Evolutionary conservation across 129 eudicot genomes (phyloP), one percentile per base, ranked within the genome.

Genomic region (Tagetes patula): DNA sequence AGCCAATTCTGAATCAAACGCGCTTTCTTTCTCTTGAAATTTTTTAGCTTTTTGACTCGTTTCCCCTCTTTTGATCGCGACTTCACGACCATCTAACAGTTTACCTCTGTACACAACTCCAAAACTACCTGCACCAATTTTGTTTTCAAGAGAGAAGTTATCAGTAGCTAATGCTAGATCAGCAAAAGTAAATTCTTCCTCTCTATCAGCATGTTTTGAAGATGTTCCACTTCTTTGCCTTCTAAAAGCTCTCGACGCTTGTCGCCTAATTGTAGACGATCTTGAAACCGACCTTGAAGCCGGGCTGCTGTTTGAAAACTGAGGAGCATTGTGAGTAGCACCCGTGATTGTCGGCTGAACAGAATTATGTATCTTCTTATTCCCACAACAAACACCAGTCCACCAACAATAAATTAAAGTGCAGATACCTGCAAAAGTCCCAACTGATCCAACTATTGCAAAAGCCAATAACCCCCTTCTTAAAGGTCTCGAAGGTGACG

Each of bases 181-280:
- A 3, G 88, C 74, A 63, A 95, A 90, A 12, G 81, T 50, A 59
- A 88, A 95, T 63, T 95, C 99, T 79, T 95, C 99, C 0, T 93
- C 97, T 61, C 89, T 74, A 33, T 95, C 99, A 20, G 97, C 77
- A 8, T 86, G 87, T 60, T 88, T 90, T 2, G 94, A 87, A 1
- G 99, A 95, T 9, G 99, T 85, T 46, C 99, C 98, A 74, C 98
- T 92, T 82, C 98, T 87, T 81, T 89, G 96, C 2, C 98, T 83
- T 84, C 98, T 77, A 79, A 90, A 87, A 50, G 74, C 85, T 67
- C 88, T 75, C 6, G 97, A 91, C 0, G 85, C 89, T 49, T 91
- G 91, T 20, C 97, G 84, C 55, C 95, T 77, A 31, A 95, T 78
- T 20, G 99, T 90, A 53, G 92, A 86, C 6, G 97, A 88, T 34